A percentile compares a stretch with the other conserved stretches of the same genome.
These are phyloP conservation scores for Fagopyrum esculentum DNA, from an alignment of 148 eudicot species.

Conservation along the genomic window DNA sequence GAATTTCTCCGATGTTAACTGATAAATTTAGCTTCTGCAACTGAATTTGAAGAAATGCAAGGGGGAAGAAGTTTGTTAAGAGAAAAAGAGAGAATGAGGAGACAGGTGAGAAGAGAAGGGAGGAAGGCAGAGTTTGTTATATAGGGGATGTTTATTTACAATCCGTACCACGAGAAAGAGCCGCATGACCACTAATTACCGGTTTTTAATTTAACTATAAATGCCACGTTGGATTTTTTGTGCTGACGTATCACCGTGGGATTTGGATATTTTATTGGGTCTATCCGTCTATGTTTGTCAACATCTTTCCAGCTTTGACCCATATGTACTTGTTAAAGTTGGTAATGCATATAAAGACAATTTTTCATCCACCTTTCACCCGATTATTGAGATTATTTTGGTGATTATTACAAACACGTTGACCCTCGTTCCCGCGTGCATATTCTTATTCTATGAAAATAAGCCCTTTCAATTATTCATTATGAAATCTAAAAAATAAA, in stretches of 20 bases:
- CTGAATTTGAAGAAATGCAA: background rate
- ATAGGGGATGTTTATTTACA: background rate
- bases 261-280: background rate
- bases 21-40: background rate
- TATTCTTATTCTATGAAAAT: too few species aligned
- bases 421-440: too few species aligned
- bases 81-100: conserved; percentile 6
- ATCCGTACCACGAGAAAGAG: background rate
- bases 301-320: too few species aligned
- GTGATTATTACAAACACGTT: too few species aligned
- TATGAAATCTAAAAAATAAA: too few species aligned
- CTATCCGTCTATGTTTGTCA: too few species aligned
- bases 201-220: background rate
- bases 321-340: too few species aligned
- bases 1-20: background rate
- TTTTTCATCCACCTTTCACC: too few species aligned
- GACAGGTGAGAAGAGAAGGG: background rate
- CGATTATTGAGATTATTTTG: too few species aligned
- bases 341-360: too few species aligned
- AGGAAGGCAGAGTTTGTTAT: conserved; percentile 4
- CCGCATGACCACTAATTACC: background rate
- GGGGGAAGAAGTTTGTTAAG: background rate
- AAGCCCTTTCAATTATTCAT: too few species aligned
- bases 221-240: background rate
- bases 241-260: background rate